Evolutionary conservation across 2,329 filamentous ascomycete species (phyloP), one percentile per base, ranked within the genome.

Genomic region (Epichloe sibirici): DNA sequence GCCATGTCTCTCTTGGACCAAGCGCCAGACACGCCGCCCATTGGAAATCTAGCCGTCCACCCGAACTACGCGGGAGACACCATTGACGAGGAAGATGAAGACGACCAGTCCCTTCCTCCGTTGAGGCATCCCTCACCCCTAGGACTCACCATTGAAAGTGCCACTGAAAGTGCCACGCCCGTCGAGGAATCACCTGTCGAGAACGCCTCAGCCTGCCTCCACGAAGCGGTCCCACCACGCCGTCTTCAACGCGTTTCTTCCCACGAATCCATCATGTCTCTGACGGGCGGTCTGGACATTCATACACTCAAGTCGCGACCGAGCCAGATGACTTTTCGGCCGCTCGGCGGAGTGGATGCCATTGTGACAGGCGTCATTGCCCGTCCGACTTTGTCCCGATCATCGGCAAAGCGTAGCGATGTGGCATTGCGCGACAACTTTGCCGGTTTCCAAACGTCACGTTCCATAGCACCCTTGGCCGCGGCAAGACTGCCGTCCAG

Each of bases 201-300:
- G 12, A 9, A 63, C 21, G 61, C 62, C 9, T 64, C 64, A 3
- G 61, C 64, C 43, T 67, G 59, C 49, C 62, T 62, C 57, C 66
- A 65, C 45, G 68, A 67, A 51, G 65, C 57, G 57, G 66, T 62
- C 59, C 69, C 71, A 58, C 67, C 65, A 52, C 71, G 69, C 51
- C 66, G 68, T 2, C 67, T 90, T 4, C 85, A 81, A 42, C 83
- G 85, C 35, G 76, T 82, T 3, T 65, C 82, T 2, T 95, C 90
- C 1, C 89, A 95, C 60, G 90, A 96, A 65, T 95, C 88, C 17
- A 83, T 96, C 56, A 79, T 96, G 59, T 96, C 90, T 0, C 78
- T 95, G 2, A 81, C 84, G 0, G 90, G 89, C 4, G 90, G 90
- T 2, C 84, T 95, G 65, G 91, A 96, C 63, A 94, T 95, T 48